These are phyloP conservation scores for Rhodamnia argentea DNA, from an alignment of 345 rosid genomes.

Conservation along the genomic window DNA sequence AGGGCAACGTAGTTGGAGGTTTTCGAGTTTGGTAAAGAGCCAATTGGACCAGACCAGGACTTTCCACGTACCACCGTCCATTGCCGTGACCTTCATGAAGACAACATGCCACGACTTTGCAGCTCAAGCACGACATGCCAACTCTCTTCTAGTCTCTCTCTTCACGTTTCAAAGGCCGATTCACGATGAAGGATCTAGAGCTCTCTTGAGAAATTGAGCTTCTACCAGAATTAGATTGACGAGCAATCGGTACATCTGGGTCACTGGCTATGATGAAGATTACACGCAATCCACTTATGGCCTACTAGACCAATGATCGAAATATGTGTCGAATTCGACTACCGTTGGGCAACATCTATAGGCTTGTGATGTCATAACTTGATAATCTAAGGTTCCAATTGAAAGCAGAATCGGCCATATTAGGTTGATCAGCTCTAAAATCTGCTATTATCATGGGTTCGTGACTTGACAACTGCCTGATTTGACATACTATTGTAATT, in stretches of 20 bases:
- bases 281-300: neutral
- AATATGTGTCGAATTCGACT: neutral
- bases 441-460: no score
- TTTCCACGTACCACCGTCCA: no score
- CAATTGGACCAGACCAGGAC: neutral
- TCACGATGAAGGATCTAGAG: no score
- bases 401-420: neutral
- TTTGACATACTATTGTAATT: neutral
- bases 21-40: neutral
- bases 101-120: neutral
- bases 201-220: no score
- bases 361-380: neutral
- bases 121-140: neutral
- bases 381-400: neutral
- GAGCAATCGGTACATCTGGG: no score
- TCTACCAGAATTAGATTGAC: no score
- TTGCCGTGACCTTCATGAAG: neutral
- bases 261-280: neutral
- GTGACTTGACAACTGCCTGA: neutral
- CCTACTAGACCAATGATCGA: neutral
- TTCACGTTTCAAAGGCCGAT: neutral
- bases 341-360: neutral
- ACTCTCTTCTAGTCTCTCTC: neutral
- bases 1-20: neutral
- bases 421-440: neutral